Percentiles rank a stretch among this genome's conserved stretches.
Conservation (phyloP, 441 rosid genomes). For the Adansonia rubrostipa region DNA sequence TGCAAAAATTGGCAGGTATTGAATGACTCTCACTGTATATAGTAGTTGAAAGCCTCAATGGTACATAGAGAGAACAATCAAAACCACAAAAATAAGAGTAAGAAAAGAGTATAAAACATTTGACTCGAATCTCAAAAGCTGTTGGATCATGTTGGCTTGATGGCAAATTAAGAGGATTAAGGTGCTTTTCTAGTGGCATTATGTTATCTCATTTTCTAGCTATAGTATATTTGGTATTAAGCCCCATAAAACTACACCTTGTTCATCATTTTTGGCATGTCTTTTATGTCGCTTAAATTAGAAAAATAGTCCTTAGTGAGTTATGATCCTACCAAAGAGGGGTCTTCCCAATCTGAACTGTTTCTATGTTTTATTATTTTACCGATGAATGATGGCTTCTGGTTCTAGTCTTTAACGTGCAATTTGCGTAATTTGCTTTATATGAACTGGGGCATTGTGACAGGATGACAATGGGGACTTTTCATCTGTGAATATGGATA, state of each 20-base stretch:
- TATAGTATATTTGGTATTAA: neutral
- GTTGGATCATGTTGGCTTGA: neutral
- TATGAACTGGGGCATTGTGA: constrained; percentile 24
- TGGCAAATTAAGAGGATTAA: constrained; percentile 10
- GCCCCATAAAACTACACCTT: neutral
- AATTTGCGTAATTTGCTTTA: neutral
- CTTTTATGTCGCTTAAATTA: constrained; percentile 1
- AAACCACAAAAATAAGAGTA: neutral
- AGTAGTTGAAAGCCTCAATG: constrained; percentile 9
- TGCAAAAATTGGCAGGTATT: constrained; percentile 99
- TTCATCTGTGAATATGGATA: constrained; percentile 98
- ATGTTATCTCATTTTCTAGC: neutral
- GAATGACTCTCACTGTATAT: constrained; percentile 2
- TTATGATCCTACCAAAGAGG: neutral
- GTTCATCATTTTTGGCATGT: neutral
- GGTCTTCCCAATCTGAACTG: neutral
- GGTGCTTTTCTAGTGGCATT: neutral
- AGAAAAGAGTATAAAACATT: constrained; percentile 8
- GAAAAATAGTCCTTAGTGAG: neutral
- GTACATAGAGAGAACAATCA: neutral
- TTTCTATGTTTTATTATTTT: constrained; percentile 10
- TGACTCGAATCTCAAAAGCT: neutral
- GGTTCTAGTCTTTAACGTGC: neutral
- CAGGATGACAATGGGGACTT: constrained; percentile 99
- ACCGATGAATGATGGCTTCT: neutral